Base-by-base conservation (phyloP, 2,329 filamentous ascomycete species). In the Penicillium sp. region DNA sequence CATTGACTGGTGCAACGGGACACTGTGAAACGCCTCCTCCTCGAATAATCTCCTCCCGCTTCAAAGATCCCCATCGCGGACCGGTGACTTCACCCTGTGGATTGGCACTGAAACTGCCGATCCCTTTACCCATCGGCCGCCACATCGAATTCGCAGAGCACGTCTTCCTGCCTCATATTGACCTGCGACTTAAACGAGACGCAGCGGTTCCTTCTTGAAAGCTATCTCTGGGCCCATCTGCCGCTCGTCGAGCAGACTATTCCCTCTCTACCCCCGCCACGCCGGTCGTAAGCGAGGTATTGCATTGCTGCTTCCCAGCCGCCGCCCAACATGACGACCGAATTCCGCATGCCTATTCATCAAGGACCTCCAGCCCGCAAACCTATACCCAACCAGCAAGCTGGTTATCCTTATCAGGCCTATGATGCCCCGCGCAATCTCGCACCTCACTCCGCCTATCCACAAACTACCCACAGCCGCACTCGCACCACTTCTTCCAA, bases 401-500 rank as follows among this genome's bases (percentile, higher is more conserved):
- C 50, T 14, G 67, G 63, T 7, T 69, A 67, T 54, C 56, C 65
- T 35, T 71, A 69, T 49, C 69, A 71, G 50, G 33, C 63, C 35
- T 73, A 73, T 55, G 67, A 70, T 58, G 61, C 64, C 37, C 60
- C 61, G 9, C 65, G 66, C 40, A 63, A 63, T 43, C 60, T 71
- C 46, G 64, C 67, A 39, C 67, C 69, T 54, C 69, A 73, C 60
- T 65, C 69, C 18, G 63, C 68, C 18, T 54, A 56, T 33, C 61
- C 68, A 35, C 68, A 67, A 22, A 69, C 66, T 40, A 63, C 68
- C 43, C 72, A 73, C 58, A 75, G 66, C 60, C 76, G 76, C 35
- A 75, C 68, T 58, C 73, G 77, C 47, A 79, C 77, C 4, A 75
- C 75, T 6, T 79, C 77, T 14, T 74, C 73, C 33, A 64, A 64